Conservation (phyloP, 257 asterid genomes). For the Solanum sejunctum region DNA sequence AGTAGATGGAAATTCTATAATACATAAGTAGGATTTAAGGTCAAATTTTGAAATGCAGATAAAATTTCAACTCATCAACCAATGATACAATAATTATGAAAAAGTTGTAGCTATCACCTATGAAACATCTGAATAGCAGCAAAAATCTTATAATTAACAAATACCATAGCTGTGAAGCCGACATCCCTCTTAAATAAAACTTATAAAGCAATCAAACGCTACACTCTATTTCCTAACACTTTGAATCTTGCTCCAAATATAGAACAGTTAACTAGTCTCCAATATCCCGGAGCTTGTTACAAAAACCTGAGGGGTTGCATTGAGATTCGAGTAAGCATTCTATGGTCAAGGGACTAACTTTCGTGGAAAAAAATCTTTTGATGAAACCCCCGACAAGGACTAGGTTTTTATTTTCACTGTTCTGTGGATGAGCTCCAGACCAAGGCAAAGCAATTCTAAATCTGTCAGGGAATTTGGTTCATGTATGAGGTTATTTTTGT, state of each 20-base stretch:
- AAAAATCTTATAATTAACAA: background rate
- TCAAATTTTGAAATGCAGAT: background rate
- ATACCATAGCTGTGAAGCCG: background rate
- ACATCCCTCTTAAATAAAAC: background rate
- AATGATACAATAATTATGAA: background rate
- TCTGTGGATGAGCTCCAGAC: background rate
- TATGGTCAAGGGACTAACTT: background rate
- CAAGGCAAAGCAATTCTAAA: background rate
- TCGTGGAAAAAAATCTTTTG: background rate
- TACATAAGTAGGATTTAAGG: background rate
- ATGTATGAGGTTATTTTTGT: background rate
- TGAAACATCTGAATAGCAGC: background rate
- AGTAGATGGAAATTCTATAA: background rate
- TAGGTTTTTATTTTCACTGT: background rate
- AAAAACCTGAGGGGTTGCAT: background rate
- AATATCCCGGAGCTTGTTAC: background rate
- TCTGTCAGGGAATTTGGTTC: background rate
- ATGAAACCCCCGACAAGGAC: background rate
- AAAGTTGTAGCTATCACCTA: background rate
- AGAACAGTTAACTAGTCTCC: background rate
- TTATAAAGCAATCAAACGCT: background rate
- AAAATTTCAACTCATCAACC: background rate
- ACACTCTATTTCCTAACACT: background rate
- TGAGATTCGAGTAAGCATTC: background rate
- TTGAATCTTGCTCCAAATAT: background rate